These are phyloP conservation scores for Claviceps sp. DNA, from an alignment of 2,329 filamentous ascomycete species.

Conservation along the genomic window DNA sequence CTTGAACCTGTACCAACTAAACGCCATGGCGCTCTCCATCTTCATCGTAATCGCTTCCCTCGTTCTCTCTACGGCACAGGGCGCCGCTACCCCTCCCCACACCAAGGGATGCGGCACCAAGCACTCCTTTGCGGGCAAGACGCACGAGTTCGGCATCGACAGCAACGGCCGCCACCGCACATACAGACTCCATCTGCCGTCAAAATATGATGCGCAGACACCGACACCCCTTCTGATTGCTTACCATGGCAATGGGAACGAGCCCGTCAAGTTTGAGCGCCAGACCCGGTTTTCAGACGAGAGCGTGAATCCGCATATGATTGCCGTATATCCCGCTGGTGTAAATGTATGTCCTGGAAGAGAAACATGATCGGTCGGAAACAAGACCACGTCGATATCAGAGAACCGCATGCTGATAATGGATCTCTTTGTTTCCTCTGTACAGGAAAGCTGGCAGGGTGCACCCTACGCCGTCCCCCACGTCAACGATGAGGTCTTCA, in stretches of 20 bases:
- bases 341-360: conserved; percentile 16
- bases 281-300: conserved; percentile 23
- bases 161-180: conserved; percentile 10
- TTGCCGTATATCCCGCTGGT: conserved; percentile 33
- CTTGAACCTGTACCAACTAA: no score
- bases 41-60: no score
- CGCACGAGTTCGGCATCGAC: conserved; percentile 11
- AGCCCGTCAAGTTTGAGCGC: conserved; percentile 20
- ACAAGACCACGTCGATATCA: neutral
- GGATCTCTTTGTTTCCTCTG: neutral
- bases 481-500: conserved; percentile 28
- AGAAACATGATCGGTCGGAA: neutral
- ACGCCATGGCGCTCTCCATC: no score
- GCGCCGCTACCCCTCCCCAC: neutral
- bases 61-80: neutral
- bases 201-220: conserved; percentile 18
- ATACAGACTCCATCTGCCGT: conserved; percentile 12
- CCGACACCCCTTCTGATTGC: conserved; percentile 29
- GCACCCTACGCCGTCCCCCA: conserved; percentile 20
- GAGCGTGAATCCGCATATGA: conserved; percentile 21
- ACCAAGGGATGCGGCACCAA: conserved; percentile 8
- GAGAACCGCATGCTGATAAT: neutral
- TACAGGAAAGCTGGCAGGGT: conserved; percentile 27
- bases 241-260: conserved; percentile 30
- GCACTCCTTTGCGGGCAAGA: conserved; percentile 11